These are phyloP conservation scores for Mortierella alpina DNA, from an alignment of 192 early-diverging fungal genomes.

Conservation along the genomic window DNA sequence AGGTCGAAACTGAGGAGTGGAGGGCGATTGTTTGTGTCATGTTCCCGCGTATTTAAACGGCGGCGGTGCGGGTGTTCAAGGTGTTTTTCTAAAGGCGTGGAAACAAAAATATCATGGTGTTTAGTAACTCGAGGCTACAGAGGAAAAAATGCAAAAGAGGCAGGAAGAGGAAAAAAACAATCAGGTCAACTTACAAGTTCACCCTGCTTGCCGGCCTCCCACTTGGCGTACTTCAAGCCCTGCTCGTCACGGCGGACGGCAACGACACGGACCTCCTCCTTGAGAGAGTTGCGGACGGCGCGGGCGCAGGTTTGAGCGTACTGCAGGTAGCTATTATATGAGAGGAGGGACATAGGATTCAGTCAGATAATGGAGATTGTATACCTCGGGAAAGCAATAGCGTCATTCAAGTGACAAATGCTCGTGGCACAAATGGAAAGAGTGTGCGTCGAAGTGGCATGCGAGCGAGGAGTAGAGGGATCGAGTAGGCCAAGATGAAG, in stretches of 20 bases:
- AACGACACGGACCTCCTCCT: slow-evolving; percentile 73
- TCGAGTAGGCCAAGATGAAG: no score
- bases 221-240: slow-evolving; percentile 78
- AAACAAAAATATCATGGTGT: background rate
- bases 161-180: background rate
- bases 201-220: slow-evolving; percentile 84
- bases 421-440: no score
- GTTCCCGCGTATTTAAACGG: slow-evolving; percentile 11
- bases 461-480: no score
- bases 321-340: slow-evolving; percentile 79
- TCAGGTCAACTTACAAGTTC: slow-evolving; percentile 70
- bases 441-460: no score
- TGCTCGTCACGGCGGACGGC: slow-evolving; percentile 83
- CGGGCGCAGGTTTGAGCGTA: slow-evolving; percentile 85
- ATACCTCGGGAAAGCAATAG: background rate
- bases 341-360: background rate
- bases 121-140: background rate
- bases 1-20: background rate
- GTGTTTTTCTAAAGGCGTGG: slow-evolving; percentile 38
- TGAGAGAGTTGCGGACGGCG: slow-evolving; percentile 86
- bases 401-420: no score
- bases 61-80: slow-evolving; percentile 29
- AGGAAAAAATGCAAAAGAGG: background rate
- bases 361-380: background rate
- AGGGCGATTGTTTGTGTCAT: background rate